Percentiles rank a stretch among this genome's conserved stretches.
Evolutionary conservation across 345 rosid species (phyloP).

Genomic region (Pelargonium nanum): DNA sequence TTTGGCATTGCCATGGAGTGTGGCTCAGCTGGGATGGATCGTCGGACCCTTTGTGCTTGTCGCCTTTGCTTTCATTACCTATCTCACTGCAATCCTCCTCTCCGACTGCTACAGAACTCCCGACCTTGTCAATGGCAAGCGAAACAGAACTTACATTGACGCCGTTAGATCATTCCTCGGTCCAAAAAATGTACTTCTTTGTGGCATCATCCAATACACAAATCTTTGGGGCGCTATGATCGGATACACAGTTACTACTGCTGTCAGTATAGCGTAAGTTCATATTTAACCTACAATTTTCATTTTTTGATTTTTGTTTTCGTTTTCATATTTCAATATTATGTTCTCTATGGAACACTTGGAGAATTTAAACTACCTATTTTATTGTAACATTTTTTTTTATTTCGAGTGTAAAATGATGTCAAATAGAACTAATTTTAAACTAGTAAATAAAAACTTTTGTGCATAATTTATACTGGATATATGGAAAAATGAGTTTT

Average conservation of each 20-base stretch:
- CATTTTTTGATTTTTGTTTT: background rate
- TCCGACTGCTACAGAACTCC: conserved; percentile 58
- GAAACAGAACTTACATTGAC: conserved; percentile 71
- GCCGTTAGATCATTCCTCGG: conserved; percentile 61
- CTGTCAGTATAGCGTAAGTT: conserved; percentile 37
- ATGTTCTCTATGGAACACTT: no score
- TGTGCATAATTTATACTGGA: no score
- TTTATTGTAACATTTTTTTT: no score
- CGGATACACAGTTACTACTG: conserved; percentile 45
- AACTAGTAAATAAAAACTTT: no score
- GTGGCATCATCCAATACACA: conserved; percentile 30
- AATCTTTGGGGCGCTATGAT: conserved; percentile 31
- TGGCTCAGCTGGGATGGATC: conserved; percentile 18
- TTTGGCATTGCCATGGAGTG: conserved; percentile 22
- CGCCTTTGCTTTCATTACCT: conserved; percentile 56
- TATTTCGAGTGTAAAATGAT: no score
- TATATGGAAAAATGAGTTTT: no score
- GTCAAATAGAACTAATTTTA: no score
- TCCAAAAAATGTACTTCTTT: conserved; percentile 8
- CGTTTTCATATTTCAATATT: no score
- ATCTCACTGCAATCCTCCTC: conserved; percentile 51
- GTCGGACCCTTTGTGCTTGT: conserved; percentile 9
- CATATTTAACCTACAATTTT: no score
- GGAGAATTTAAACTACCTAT: no score
- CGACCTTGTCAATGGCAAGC: conserved; percentile 44